Evolutionary conservation across 2,329 filamentous ascomycete genomes (phyloP).

Genomic region (Helminthosporium solani): DNA sequence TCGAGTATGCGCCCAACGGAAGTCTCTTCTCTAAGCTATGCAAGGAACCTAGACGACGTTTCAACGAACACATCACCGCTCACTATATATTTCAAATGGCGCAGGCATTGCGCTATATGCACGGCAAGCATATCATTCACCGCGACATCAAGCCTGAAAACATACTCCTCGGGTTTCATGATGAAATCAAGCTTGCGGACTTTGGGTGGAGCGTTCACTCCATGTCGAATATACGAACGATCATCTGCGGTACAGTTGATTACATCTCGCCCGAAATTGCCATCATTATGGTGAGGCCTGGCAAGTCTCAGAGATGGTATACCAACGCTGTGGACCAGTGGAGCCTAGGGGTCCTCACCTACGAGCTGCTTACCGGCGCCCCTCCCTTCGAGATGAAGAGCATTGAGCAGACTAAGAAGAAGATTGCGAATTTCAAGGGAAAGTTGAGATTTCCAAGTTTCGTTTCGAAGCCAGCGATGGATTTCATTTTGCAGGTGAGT

Average conservation of each 20-base stretch:
- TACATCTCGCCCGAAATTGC: conserved; percentile 96
- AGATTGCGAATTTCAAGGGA: conserved; percentile 67
- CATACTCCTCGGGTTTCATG: conserved; percentile 89
- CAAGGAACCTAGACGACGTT: conserved; percentile 71
- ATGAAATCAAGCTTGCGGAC: conserved; percentile 94
- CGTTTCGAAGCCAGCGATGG: conserved; percentile 79
- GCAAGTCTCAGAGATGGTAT: conserved; percentile 77
- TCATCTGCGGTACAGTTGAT: conserved; percentile 91
- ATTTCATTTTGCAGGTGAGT: conserved; percentile 62
- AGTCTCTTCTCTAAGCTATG: conserved; percentile 79
- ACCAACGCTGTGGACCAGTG: conserved; percentile 91
- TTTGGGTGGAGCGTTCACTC: conserved; percentile 97
- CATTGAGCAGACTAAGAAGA: conserved; percentile 76
- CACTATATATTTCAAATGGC: conserved; percentile 85
- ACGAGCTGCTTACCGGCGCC: conserved; percentile 90
- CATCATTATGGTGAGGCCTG: conserved; percentile 21
- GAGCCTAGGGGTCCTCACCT: conserved; percentile 89
- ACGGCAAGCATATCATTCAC: conserved; percentile 93
- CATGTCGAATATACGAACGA: conserved; percentile 82
- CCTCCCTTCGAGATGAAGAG: conserved; percentile 91
- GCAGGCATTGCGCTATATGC: conserved; percentile 77
- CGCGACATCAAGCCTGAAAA: conserved; percentile 92
- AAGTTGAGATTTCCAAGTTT: conserved; percentile 89
- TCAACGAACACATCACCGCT: conserved; percentile 77
- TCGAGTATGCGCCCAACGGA: conserved; percentile 78